Conservation (phyloP, 2,329 filamentous ascomycete genomes). For the Alternaria alternata region DNA sequence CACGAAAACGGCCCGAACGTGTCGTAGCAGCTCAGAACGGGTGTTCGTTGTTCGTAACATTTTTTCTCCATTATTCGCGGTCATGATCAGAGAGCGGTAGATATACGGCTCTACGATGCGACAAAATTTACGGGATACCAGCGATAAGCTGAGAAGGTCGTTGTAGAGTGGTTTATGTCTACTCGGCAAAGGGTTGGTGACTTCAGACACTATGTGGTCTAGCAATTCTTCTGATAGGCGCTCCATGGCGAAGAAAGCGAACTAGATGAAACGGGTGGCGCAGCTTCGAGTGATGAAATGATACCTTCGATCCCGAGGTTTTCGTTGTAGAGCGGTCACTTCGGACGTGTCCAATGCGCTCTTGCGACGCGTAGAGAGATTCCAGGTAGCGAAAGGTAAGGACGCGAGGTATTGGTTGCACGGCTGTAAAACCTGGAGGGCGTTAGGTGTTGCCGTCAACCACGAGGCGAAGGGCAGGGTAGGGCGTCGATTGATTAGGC, state of each 20-base stretch:
- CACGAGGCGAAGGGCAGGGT: too few species aligned
- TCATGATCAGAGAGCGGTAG: slow-evolving; percentile 9
- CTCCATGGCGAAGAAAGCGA: slow-evolving; percentile 9
- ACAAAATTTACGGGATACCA: slow-evolving; percentile 16
- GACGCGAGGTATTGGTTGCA: neutral
- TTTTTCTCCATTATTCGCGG: neutral
- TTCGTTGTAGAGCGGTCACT: neutral
- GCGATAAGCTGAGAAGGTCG: slow-evolving; percentile 12
- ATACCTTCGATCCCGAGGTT: neutral
- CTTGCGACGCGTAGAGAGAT: neutral
- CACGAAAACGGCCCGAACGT: slow-evolving; percentile 1
- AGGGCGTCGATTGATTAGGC: neutral
- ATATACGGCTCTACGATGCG: slow-evolving; percentile 17
- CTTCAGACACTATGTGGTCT: slow-evolving; percentile 15
- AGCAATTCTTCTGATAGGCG: slow-evolving; percentile 18
- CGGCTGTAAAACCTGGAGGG: too few species aligned
- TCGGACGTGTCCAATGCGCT: neutral
- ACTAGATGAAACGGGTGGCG: neutral
- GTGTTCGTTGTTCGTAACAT: neutral
- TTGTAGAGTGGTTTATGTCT: neutral
- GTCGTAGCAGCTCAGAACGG: neutral
- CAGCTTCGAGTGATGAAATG: neutral
- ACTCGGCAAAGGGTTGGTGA: slow-evolving; percentile 5
- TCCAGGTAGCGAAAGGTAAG: neutral
- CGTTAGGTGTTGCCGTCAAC: neutral